Conservation (phyloP, 2,329 filamentous ascomycete species). For the Botrytis deweyae region DNA sequence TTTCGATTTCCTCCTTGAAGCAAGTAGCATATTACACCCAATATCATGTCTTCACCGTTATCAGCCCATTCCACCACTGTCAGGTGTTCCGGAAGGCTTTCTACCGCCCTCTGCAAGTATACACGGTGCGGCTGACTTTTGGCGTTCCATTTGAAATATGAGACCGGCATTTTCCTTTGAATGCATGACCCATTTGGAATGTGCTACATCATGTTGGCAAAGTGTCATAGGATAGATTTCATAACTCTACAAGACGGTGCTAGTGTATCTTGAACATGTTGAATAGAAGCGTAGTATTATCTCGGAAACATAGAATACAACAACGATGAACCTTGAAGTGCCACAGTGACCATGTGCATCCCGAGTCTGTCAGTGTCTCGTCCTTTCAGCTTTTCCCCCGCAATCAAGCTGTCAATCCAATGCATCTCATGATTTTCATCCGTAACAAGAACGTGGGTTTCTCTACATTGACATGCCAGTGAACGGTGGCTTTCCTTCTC, state of each 20-base stretch:
- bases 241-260: not conserved
- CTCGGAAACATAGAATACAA: not conserved
- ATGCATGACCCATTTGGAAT: not conserved
- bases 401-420: not conserved
- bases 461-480: not conserved
- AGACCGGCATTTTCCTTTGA: constrained; percentile 7
- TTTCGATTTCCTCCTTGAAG: not conserved
- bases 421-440: not conserved
- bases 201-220: not conserved
- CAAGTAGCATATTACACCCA: not conserved
- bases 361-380: not conserved
- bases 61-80: not conserved
- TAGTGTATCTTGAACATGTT: not conserved
- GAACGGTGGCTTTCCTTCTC: not conserved
- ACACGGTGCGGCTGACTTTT: constrained; percentile 11
- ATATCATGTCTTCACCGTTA: constrained; percentile 2
- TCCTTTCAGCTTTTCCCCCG: constrained; percentile 6
- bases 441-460: not conserved
- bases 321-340: not conserved
- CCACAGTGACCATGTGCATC: not conserved
- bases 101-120: not conserved
- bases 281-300: not conserved
- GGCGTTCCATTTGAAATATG: not conserved
- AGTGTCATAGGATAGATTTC: constrained; percentile 13
- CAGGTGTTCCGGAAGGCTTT: not conserved